Conservation (phyloP, 345 rosid genomes). For the Pugionium cornutum region DNA sequence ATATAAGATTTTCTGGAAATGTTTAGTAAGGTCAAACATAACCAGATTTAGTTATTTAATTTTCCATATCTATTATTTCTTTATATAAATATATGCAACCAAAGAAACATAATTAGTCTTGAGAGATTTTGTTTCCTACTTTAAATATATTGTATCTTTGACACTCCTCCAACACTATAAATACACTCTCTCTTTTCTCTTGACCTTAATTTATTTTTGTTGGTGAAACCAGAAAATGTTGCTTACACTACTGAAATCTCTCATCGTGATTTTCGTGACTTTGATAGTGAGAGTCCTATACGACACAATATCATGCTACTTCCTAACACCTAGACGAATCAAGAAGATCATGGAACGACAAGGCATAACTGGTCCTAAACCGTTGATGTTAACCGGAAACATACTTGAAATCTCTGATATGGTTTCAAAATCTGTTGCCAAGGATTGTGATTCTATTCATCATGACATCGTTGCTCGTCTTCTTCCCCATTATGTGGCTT, state of each 20-base stretch:
- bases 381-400: conserved; percentile 78
- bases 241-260: conserved; percentile 31
- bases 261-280: conserved; percentile 42
- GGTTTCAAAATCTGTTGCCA: conserved; percentile 60
- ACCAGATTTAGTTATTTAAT: conserved; percentile 12
- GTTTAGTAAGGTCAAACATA: too few species aligned
- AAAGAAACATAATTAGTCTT: too few species aligned
- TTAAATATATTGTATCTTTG: background rate
- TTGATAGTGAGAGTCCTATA: conserved; percentile 47
- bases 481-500: conserved; percentile 75
- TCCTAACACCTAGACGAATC: conserved; percentile 79
- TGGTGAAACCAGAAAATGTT: conserved; percentile 20
- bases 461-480: conserved; percentile 87
- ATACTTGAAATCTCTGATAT: conserved; percentile 64
- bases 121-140: background rate
- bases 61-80: too few species aligned
- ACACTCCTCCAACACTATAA: conserved; percentile 16
- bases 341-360: conserved; percentile 71
- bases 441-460: conserved; percentile 57
- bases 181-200: background rate
- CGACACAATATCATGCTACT: conserved; percentile 65
- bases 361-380: conserved; percentile 88
- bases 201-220: too few species aligned
- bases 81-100: too few species aligned
- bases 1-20: too few species aligned